phyloP scores from a whole-genome alignment of 208 protist species.

The Trypanosoma congolense region DNA sequence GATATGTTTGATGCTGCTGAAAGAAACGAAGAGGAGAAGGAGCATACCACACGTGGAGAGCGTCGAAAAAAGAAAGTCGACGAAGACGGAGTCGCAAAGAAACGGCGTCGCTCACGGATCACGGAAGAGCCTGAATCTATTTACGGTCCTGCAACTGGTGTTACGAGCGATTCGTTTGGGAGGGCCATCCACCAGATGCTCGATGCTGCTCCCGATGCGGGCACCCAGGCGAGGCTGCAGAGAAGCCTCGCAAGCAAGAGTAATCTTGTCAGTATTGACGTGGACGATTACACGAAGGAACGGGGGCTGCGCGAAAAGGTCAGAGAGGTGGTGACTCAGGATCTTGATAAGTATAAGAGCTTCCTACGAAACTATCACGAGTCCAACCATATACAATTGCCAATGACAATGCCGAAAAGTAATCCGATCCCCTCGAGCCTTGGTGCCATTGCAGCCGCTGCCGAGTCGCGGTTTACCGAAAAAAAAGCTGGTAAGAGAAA shows the following conservation, averaged over 20 bases:
- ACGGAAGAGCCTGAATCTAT: constrained; percentile 57
- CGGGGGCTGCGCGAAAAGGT: constrained; percentile 54
- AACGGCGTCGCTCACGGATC: constrained; percentile 17
- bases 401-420: constrained; percentile 66
- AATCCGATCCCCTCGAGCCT: constrained; percentile 62
- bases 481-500: constrained; percentile 6
- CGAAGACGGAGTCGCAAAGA: constrained; percentile 40
- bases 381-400: constrained; percentile 74
- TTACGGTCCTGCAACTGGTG: constrained; percentile 32
- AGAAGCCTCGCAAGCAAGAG: constrained; percentile 56
- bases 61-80: constrained; percentile 47
- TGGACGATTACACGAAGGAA: constrained; percentile 67
- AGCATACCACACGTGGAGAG: constrained; percentile 27
- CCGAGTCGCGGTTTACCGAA: constrained; percentile 18
- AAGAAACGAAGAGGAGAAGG: constrained; percentile 7
- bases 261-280: constrained; percentile 68
- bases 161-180: constrained; percentile 33
- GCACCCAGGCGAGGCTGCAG: constrained; percentile 32
- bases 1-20: constrained; percentile 56
- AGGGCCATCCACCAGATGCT: constrained; percentile 47
- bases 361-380: constrained; percentile 62
- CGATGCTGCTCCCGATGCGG: constrained; percentile 10
- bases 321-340: constrained; percentile 52
- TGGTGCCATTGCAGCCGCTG: constrained; percentile 64
- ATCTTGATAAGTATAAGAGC: constrained; percentile 74